A percentile compares a stretch with the other conserved stretches of the same genome.
Evolutionary conservation across 495 filamentous ascomycete genomes (phyloP).

Genomic region (Aspergillus cavernicola): DNA sequence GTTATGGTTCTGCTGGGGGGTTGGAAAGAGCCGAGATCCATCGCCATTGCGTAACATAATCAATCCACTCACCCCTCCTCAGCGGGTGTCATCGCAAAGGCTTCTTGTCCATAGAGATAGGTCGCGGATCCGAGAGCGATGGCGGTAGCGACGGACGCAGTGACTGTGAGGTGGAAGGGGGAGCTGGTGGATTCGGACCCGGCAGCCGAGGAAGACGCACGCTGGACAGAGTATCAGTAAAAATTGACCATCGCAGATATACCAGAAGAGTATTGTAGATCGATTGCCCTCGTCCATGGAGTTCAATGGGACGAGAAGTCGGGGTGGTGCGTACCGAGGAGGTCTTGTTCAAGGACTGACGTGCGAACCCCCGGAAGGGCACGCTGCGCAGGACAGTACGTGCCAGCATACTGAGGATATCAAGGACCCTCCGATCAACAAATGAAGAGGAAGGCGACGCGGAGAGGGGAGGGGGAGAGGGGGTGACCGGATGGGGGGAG

Average conservation of each 20-base stretch:
- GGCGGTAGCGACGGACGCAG: constrained; percentile 76
- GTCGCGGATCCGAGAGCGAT: constrained; percentile 82
- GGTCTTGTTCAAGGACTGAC: constrained; percentile 47
- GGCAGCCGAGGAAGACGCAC: constrained; percentile 46
- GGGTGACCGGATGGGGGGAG: constrained; percentile 24
- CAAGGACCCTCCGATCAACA: constrained; percentile 38
- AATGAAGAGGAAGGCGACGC: constrained; percentile 31
- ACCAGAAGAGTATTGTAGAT: constrained; percentile 9
- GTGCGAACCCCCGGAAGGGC: constrained; percentile 69
- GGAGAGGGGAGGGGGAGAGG: constrained; percentile 29
- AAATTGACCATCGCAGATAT: constrained; percentile 4
- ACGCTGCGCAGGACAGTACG: constrained; percentile 76
- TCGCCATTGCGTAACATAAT: constrained; percentile 10
- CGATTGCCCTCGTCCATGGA: constrained; percentile 30
- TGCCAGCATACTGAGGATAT: constrained; percentile 70
- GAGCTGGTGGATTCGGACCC: constrained; percentile 48
- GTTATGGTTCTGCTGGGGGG: constrained; percentile 27
- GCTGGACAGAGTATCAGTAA: constrained; percentile 33
- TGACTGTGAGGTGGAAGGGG: constrained; percentile 65
- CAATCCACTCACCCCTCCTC: constrained; percentile 88
- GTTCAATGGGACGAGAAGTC: constrained; percentile 30
- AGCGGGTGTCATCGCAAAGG: constrained; percentile 83
- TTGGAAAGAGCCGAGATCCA: constrained; percentile 20
- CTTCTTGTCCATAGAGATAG: constrained; percentile 84
- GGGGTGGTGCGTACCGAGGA: constrained; percentile 43